phyloP scores from a whole-genome alignment of 2,329 filamentous ascomycete genomes.

The Hymenoscyphus salicellus region DNA sequence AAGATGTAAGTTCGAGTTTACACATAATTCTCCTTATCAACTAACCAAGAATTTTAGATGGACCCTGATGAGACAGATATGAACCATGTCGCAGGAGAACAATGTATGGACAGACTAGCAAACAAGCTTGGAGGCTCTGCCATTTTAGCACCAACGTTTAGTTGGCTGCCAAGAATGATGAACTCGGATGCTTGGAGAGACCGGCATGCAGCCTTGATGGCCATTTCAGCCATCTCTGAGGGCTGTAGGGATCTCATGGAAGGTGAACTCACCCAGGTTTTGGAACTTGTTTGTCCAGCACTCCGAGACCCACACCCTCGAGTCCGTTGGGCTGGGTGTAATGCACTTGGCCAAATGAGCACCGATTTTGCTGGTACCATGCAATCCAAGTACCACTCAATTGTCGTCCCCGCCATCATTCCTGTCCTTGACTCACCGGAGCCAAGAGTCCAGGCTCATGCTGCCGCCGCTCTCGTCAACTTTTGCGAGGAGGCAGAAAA shows the following conservation, averaged over 20 bases:
- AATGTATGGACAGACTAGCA: constrained; percentile 95
- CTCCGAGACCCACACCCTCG: constrained; percentile 87
- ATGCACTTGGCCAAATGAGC: constrained; percentile 99
- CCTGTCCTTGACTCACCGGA: constrained; percentile 87
- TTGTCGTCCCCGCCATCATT: constrained; percentile 85
- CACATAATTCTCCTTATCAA: neutral
- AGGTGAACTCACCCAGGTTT: constrained; percentile 86
- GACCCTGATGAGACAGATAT: constrained; percentile 94
- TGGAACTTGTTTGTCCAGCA: constrained; percentile 90
- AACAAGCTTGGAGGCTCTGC: constrained; percentile 95
- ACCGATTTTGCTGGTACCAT: constrained; percentile 97
- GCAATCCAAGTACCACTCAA: constrained; percentile 91
- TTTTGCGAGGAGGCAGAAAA: constrained; percentile 99
- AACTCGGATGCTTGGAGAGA: constrained; percentile 91
- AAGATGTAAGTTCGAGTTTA: constrained; percentile 64
- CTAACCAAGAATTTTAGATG: constrained; percentile 50
- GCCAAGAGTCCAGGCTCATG: constrained; percentile 92
- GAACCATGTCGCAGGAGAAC: constrained; percentile 96
- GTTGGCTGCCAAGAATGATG: constrained; percentile 98
- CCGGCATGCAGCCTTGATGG: constrained; percentile 95
- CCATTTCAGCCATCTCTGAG: constrained; percentile 96
- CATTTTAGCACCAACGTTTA: constrained; percentile 90
- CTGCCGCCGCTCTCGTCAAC: constrained; percentile 95
- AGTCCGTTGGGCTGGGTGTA: constrained; percentile 95
- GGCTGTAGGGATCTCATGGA: constrained; percentile 96